Evolutionary conservation across 176 grass and related monocot genomes (phyloP), one percentile per base, ranked within the genome.

Genomic region (Poa pratensis): DNA sequence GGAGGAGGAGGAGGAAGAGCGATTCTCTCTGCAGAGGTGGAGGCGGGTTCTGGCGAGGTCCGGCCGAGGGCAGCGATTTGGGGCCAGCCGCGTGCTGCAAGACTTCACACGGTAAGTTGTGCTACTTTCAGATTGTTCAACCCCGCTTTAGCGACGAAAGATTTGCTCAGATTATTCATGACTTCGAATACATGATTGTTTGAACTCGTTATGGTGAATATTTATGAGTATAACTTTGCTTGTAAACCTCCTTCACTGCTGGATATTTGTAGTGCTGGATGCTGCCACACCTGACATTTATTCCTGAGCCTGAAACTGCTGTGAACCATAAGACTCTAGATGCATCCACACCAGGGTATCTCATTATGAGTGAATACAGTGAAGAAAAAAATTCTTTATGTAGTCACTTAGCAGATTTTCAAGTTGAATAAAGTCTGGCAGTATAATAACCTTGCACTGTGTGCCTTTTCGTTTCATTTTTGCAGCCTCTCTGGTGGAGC

Each of bases 401-500:
- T 14, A 15, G 23, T 0, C 30, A 54, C 46, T 7, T 65, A 19
- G 60, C 64, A 80, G 45, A 23, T 68, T 52, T 68, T 82, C 27
- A 20, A 48, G 65, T 49, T 80, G 16, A 11, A 58, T 13, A 59
- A 70, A 48, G 71, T 42, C 20, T 76, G 67, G 8, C 35, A 49
- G 52, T 50, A 37, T 48, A 69, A 62, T 30, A 69, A 7, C 0
- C 2, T 43, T 81, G 9, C 69, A 50, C 10, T 30, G 1, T 30
- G 1, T 60, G 39, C 3, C 19, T 51, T 86, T 77, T 58, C 5
- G 6, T 59, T 86, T 20, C 14, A 69, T 81, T 53, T 81, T 63
- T 86, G 72, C 88, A 90, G 87, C 15, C 15, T 42, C 45, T 84
- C 59, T 15, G 10, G 59, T 64, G 3, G 9, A 32, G 5, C 24